Percentiles rank a stretch among this genome's conserved stretches.
phyloP scores from a whole-genome alignment of 305 asterid genomes.

The Fraxinus sp. region DNA sequence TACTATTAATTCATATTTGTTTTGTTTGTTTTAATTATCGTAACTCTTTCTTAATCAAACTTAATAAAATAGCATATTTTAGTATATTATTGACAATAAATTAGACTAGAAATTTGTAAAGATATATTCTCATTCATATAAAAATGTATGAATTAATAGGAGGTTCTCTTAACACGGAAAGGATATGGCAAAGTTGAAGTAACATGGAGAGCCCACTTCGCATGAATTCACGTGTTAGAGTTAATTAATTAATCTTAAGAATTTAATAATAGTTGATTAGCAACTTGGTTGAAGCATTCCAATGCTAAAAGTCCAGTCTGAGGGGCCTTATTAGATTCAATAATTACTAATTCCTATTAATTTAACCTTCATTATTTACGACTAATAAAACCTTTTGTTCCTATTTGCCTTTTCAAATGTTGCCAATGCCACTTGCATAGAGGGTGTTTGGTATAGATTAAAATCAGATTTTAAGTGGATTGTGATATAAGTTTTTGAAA shows the following conservation, averaged over 20 bases:
- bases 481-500: too few relatives aligned
- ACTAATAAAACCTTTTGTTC: not conserved
- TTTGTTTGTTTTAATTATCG: not conserved
- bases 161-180: not conserved
- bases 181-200: not conserved
- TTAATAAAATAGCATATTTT: not conserved
- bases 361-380: slow-evolving; percentile 13
- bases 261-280: slow-evolving; percentile 1
- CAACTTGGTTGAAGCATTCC: slow-evolving; percentile 37
- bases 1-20: not conserved
- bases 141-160: not conserved
- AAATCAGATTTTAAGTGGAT: too few relatives aligned
- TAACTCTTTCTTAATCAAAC: not conserved
- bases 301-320: slow-evolving; percentile 31
- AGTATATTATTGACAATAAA: not conserved
- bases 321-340: slow-evolving; percentile 42
- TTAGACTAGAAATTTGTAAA: not conserved
- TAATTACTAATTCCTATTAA: slow-evolving; percentile 34
- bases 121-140: not conserved
- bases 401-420: not conserved
- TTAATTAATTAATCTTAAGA: slow-evolving; percentile 25
- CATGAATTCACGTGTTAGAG: slow-evolving; percentile 44
- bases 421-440: not conserved
- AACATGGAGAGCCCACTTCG: slow-evolving; percentile 31
- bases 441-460: too few relatives aligned